Conservation (phyloP, 2,329 filamentous ascomycete genomes). For the Daldinia sp. region DNA sequence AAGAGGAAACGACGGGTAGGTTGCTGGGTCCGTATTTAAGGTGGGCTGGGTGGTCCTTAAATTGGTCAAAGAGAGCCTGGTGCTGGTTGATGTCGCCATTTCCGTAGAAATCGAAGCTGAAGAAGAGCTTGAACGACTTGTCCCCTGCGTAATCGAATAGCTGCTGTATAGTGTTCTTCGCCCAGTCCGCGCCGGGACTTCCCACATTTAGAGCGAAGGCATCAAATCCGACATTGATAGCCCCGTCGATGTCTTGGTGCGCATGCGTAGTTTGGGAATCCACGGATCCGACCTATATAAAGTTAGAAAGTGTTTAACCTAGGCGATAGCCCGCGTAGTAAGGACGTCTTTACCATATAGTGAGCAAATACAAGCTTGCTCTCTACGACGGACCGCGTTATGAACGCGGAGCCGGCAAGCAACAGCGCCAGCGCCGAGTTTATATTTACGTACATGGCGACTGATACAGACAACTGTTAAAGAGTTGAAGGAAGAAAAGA, state of each 20-base stretch:
- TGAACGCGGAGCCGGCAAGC: conserved; percentile 31
- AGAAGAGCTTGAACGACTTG: conserved; percentile 48
- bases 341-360: conserved; percentile 37
- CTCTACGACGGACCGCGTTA: conserved; percentile 34
- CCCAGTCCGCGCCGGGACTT: conserved; percentile 39
- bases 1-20: conserved; percentile 47
- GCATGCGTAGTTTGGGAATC: conserved; percentile 39
- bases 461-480: not conserved
- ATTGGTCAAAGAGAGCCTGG: conserved; percentile 39
- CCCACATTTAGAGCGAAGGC: conserved; percentile 50
- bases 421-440: conserved; percentile 34
- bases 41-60: conserved; percentile 43
- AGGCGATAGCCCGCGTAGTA: not conserved
- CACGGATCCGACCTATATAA: conserved; percentile 32
- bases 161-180: conserved; percentile 39
- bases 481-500: not conserved
- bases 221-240: conserved; percentile 44
- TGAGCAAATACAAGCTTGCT: conserved; percentile 44
- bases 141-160: conserved; percentile 46
- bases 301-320: conserved; percentile 13
- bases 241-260: conserved; percentile 45
- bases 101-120: conserved; percentile 49
- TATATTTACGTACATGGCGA: conserved; percentile 26
- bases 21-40: conserved; percentile 41
- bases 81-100: conserved; percentile 39